A percentile compares a stretch with the other conserved stretches of the same genome.
These are phyloP conservation scores for Athelia sp. DNA, from an alignment of 1,284 basidiomycete species.

Conservation along the genomic window DNA sequence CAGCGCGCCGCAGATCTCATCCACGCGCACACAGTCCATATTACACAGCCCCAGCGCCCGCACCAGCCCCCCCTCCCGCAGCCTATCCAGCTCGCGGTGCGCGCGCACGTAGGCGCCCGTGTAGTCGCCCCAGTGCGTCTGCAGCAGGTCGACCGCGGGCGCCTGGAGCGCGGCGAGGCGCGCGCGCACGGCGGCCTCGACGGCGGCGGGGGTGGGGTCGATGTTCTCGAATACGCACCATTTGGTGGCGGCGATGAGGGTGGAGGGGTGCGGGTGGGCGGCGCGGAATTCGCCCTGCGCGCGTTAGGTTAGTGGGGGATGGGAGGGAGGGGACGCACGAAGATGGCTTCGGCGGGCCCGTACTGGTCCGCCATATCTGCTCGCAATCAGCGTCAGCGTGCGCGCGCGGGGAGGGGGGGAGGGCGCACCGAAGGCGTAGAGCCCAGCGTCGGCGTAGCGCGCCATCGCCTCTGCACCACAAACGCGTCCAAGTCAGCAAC, in stretches of 20 bases:
- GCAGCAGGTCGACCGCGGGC: constrained; percentile 59
- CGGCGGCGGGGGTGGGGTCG: constrained; percentile 47
- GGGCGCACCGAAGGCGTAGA: too few relatives aligned
- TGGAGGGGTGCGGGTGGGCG: constrained; percentile 30
- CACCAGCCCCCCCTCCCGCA: constrained; percentile 61
- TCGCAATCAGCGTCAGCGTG: constrained; percentile 6
- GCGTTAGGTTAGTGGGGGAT: not conserved
- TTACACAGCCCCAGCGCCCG: constrained; percentile 72
- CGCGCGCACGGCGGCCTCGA: constrained; percentile 64
- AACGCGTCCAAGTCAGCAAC: not conserved
- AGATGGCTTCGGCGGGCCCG: constrained; percentile 73
- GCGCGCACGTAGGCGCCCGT: constrained; percentile 64
- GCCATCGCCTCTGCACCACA: constrained; percentile 31
- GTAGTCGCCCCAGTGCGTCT: constrained; percentile 85
- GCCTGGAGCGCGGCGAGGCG: constrained; percentile 52
- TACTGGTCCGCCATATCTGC: constrained; percentile 68
- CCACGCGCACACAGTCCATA: constrained; percentile 68
- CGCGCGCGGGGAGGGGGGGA: too few relatives aligned
- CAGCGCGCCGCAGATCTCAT: constrained; percentile 72
- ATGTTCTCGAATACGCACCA: constrained; percentile 75
- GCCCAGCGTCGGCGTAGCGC: not conserved
- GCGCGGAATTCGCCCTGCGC: constrained; percentile 63
- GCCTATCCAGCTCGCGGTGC: constrained; percentile 51
- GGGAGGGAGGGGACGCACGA: constrained; percentile 56
- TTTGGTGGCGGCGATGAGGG: constrained; percentile 69